Evolutionary conservation across 495 filamentous ascomycete species (phyloP), one percentile per base, ranked within the genome.

Genomic region (Penicillium paradoxum): DNA sequence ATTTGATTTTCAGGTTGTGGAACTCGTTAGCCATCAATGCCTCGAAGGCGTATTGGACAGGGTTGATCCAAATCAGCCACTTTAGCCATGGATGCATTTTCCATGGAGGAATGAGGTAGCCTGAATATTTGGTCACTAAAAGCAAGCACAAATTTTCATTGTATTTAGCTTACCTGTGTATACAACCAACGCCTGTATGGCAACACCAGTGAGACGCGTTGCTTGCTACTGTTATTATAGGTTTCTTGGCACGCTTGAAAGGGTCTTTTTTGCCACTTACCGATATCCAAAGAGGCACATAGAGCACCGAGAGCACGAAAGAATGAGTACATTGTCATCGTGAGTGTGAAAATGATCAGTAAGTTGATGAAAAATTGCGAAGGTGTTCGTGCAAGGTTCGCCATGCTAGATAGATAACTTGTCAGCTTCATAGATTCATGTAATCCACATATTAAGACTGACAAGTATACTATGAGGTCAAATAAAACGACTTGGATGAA

Each of bases 311-410:
- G 69, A 25, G 86, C 75, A 42, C 90, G 78, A 72, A 93, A 95
- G 58, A 93, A 84, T 0, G 88, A 80, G 52, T 87, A 90, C 76
- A 89, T 88, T 0, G 80, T 82, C 78, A 93, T 81, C 0, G 88
- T 90, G 2, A 86, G 65, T 1, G 71, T 68, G 47, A 74, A 76
- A 17, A 74, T 67, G 50, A 89, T 79, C 2, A 92, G 68, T 4
- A 87, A 64, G 37, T 76, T 82, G 54, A 91, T 95, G 67, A 96
- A 95, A 70, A 95, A 96, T 49, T 91, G 87, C 3, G 86, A 88
- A 5, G 89, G 70, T 1, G 84, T 84, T 22, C 83, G 71, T 24
- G 79, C 70, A 11, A 96, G 80, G 22, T 81, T 79, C 7, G 81
- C 53, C 74, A 82, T 77, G 50, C 74, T 79, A 62, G 1, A 39